Evolutionary conservation across 2,329 filamentous ascomycete species (phyloP).

Genomic region (Aspergillus latus): DNA sequence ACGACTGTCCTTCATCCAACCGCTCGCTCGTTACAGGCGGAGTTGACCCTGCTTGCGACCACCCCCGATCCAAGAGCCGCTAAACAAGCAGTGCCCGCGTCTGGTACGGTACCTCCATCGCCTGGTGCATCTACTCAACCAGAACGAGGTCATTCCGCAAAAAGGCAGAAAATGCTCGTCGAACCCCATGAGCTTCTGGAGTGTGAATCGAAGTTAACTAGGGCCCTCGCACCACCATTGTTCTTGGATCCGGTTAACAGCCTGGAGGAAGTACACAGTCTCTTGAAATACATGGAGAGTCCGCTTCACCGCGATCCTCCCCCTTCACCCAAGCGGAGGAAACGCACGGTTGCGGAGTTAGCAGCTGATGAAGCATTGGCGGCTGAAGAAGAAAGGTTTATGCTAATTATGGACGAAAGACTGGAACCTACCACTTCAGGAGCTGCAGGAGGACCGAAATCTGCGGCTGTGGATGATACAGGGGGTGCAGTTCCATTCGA

Average conservation of each 20-base stretch:
- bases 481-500: slow-evolving; percentile 72
- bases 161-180: slow-evolving; percentile 74
- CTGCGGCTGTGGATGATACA: slow-evolving; percentile 71
- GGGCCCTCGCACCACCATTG: slow-evolving; percentile 71
- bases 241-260: slow-evolving; percentile 73
- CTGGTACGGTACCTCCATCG: slow-evolving; percentile 57
- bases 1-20: slow-evolving; percentile 88
- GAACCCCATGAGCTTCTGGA: slow-evolving; percentile 71
- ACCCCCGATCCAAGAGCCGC: slow-evolving; percentile 62
- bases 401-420: slow-evolving; percentile 88
- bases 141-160: slow-evolving; percentile 54
- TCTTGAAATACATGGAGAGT: slow-evolving; percentile 71
- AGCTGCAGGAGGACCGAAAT: slow-evolving; percentile 58
- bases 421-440: slow-evolving; percentile 62
- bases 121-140: slow-evolving; percentile 67
- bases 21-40: slow-evolving; percentile 68
- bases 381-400: slow-evolving; percentile 84
- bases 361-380: slow-evolving; percentile 91
- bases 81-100: slow-evolving; percentile 46
- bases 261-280: slow-evolving; percentile 65
- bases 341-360: slow-evolving; percentile 91
- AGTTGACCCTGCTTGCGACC: slow-evolving; percentile 72
- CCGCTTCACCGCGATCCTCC: slow-evolving; percentile 74
- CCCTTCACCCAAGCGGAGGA: slow-evolving; percentile 82
- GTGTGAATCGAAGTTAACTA: slow-evolving; percentile 73